Conservation (phyloP, 2,329 filamentous ascomycete genomes). For the Fusarium tuaranense region DNA sequence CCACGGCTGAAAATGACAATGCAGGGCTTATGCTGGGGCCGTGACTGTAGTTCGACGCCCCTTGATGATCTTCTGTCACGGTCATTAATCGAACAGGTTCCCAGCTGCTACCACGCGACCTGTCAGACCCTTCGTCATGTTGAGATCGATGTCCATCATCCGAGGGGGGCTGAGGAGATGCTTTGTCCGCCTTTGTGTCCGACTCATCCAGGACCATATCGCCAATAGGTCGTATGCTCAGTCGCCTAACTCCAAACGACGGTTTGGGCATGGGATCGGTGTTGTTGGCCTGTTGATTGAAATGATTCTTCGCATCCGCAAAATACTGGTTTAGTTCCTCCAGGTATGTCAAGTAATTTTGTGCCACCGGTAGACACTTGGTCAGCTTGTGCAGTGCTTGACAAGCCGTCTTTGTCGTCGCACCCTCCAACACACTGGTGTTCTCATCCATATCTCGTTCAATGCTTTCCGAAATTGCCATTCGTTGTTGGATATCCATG, state of each 20-base stretch:
- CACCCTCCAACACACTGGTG: slow-evolving; percentile 7
- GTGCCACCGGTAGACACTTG: slow-evolving; percentile 23
- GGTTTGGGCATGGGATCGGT: not conserved
- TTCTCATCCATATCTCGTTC: slow-evolving; percentile 1
- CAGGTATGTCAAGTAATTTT: slow-evolving; percentile 33
- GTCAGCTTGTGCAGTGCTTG: slow-evolving; percentile 33
- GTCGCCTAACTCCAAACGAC: not conserved
- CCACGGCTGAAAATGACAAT: slow-evolving; percentile 23
- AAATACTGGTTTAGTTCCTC: slow-evolving; percentile 28
- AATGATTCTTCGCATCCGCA: slow-evolving; percentile 8
- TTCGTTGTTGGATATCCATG: slow-evolving; percentile 67
- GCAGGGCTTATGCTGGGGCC: slow-evolving; percentile 20
- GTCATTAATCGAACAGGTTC: slow-evolving; percentile 16
- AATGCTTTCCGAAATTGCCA: slow-evolving; percentile 9
- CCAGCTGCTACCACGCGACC: slow-evolving; percentile 4
- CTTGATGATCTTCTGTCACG: slow-evolving; percentile 3
- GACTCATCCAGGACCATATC: slow-evolving; percentile 11
- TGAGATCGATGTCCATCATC: slow-evolving; percentile 14
- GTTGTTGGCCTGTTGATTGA: not conserved
- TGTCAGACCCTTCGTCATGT: slow-evolving; percentile 24
- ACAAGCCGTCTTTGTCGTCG: slow-evolving; percentile 16
- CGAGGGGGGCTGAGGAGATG: not conserved
- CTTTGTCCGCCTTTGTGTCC: not conserved
- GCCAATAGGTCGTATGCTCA: slow-evolving; percentile 32
- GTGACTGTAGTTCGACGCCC: not conserved